Percentiles rank a stretch among this genome's conserved stretches.
These are phyloP conservation scores for Suillus variegatus DNA, from an alignment of 768 basidiomycete genomes.

Conservation along the genomic window DNA sequence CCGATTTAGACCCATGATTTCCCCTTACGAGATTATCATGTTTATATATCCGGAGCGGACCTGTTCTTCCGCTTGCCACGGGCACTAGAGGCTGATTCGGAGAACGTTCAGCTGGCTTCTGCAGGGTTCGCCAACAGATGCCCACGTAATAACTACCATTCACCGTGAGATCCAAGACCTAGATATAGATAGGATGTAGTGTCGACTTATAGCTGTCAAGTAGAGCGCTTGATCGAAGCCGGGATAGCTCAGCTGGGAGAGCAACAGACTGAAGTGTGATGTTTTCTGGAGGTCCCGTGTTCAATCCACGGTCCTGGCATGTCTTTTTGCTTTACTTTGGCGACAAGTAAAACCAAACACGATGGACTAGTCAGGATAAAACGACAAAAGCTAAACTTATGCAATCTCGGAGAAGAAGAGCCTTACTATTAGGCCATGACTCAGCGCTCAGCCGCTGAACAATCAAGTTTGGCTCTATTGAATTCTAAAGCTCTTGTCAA, in stretches of 20 bases:
- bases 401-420: no score
- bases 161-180: no score
- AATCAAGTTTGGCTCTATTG: neutral
- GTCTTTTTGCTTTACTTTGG: constrained; percentile 13
- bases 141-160: neutral
- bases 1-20: neutral
- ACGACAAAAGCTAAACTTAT: neutral
- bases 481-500: constrained; percentile 4
- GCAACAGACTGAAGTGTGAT: constrained; percentile 35
- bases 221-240: constrained; percentile 7
- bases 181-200: neutral
- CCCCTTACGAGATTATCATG: constrained; percentile 1
- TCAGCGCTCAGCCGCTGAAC: no score
- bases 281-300: constrained; percentile 45
- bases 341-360: neutral
- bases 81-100: neutral
- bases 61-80: neutral
- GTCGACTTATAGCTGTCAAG: neutral
- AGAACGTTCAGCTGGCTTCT: neutral
- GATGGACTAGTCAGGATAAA: no score
- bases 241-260: constrained; percentile 40
- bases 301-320: constrained; percentile 47
- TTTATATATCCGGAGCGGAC: neutral
- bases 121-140: neutral
- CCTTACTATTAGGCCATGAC: no score